Evolutionary conservation across 192 early-diverging fungal genomes (phyloP), one percentile per base, ranked within the genome.

Genomic region (Umbelopsis sp.): DNA sequence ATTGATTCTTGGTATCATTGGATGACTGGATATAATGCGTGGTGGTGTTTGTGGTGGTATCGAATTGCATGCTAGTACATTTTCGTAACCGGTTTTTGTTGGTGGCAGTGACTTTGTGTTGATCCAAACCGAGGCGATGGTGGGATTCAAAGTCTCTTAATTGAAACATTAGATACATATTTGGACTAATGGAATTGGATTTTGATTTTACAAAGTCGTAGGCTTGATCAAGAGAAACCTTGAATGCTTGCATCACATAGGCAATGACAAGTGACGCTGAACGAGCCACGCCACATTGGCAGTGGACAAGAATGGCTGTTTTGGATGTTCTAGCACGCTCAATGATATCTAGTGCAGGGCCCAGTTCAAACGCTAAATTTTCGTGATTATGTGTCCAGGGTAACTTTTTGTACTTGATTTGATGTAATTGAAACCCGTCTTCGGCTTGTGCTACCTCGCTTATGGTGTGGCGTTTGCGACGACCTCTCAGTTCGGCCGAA

Each of bases 221-320:
- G 4, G 94, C 93, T 1, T 85, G 79, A 1, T 72, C 74, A 30
- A 92, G 79, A 2, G 80, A 73, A 74, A 92, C 69, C 0, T 72
- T 70, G 71, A 85, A 75, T 0, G 85, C 81, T 22, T 88, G 83
- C 94, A 97, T 97, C 64, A 95, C 90, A 79, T 94, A 95, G 3
- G 92, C 94, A 64, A 97, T 93, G 13, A 95, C 87, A 49, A 97
- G 74, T 0, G 88, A 87, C 9, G 94, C 94, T 22, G 94, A 95
- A 58, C 95, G 82, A 21, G 95, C 94, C 22, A 97, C 89, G 30
- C 95, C 95, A 71, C 92, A 83, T 73, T 95, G 91, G 83, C 95
- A 97, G 70, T 93, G 90, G 10, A 97, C 90, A 16, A 97, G 81
- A 11, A 97, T 85, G 35, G 85, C 78, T 48, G 82, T 67, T 47